phyloP scores from a whole-genome alignment of 164 flowering plant genomes.

The Berberis thunbergii region DNA sequence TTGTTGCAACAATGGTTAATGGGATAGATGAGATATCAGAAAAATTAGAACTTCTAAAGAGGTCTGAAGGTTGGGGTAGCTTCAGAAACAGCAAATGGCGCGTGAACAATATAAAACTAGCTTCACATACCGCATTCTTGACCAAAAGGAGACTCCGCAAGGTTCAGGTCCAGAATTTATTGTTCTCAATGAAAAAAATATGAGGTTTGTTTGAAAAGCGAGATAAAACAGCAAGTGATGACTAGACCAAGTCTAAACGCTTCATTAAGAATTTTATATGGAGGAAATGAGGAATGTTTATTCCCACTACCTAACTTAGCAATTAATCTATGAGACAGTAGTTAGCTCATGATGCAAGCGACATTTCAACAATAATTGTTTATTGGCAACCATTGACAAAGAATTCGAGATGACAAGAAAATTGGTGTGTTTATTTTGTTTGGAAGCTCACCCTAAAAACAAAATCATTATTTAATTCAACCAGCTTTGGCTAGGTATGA shows the following conservation, averaged over 20 bases:
- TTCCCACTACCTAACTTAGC: conserved; percentile 4
- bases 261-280: neutral
- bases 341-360: conserved; percentile 14
- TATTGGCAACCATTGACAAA: too few relatives aligned
- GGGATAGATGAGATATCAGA: neutral
- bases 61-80: neutral
- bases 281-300: conserved; percentile 1
- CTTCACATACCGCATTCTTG: conserved; percentile 4
- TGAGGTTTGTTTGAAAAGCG: neutral
- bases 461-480: too few relatives aligned
- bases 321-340: conserved; percentile 5
- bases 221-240: neutral
- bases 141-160: conserved; percentile 3
- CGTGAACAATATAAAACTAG: neutral
- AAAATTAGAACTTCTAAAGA: neutral
- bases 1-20: conserved; percentile 3
- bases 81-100: neutral
- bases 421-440: too few relatives aligned
- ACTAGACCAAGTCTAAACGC: neutral
- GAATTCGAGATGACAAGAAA: too few relatives aligned
- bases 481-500: too few relatives aligned
- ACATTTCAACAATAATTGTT: neutral
- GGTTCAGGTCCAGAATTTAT: neutral
- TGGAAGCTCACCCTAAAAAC: too few relatives aligned
- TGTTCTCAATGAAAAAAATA: too few relatives aligned